A percentile compares a stretch with the other conserved stretches of the same genome.
Evolutionary conservation across 768 basidiomycete genomes (phyloP).

Genomic region (Candolleomyces aberdarensis): DNA sequence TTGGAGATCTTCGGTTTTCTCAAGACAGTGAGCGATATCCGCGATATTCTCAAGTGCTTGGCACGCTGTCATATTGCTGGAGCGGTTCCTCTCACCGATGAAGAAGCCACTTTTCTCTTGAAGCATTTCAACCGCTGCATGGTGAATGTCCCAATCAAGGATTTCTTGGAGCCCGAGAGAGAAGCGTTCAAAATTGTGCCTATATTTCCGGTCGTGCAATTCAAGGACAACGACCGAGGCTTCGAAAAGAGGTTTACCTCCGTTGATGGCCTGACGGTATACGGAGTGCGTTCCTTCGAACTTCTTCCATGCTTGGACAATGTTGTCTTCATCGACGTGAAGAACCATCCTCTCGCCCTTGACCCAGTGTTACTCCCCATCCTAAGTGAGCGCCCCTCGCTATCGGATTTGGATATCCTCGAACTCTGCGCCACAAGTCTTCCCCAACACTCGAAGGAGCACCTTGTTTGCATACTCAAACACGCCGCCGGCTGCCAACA

Average conservation of each 20-base stretch:
- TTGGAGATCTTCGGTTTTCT: background rate
- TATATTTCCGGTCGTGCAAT: constrained; percentile 26
- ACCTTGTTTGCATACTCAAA: background rate
- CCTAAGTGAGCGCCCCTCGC: background rate
- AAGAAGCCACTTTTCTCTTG: background rate
- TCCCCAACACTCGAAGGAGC: background rate
- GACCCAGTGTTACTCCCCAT: background rate
- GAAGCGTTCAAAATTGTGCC: constrained; percentile 14
- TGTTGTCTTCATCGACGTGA: background rate
- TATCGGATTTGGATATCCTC: background rate
- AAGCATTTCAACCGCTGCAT: background rate
- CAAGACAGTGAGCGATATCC: background rate
- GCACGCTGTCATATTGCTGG: background rate
- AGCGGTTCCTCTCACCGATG: background rate
- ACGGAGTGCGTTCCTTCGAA: constrained; percentile 15
- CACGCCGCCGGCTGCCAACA: background rate
- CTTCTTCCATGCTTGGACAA: constrained; percentile 8
- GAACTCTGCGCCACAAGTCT: background rate
- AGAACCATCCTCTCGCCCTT: background rate
- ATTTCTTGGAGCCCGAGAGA: constrained; percentile 5
- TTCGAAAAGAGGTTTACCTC: background rate
- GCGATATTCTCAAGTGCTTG: background rate
- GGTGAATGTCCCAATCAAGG: background rate
- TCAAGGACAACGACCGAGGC: constrained; percentile 5
- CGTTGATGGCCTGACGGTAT: background rate